These are phyloP conservation scores for Cercospora brassicicola DNA, from an alignment of 2,329 filamentous ascomycete species.

Conservation along the genomic window DNA sequence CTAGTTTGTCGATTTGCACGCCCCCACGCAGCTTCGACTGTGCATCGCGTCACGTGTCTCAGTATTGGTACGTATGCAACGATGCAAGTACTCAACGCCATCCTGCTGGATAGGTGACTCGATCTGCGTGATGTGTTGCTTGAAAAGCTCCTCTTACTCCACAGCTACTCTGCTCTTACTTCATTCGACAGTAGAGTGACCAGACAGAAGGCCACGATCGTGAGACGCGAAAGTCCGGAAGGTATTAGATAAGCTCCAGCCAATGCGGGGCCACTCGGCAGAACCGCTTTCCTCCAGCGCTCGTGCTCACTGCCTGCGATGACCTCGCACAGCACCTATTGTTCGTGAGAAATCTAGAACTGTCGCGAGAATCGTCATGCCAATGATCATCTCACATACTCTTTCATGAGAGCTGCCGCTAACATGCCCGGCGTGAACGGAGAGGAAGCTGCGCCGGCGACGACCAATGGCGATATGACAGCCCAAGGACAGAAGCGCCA, in stretches of 20 bases:
- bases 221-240: neutral
- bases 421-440: neutral
- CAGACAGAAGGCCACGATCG: neutral
- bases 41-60: neutral
- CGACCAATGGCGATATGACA: slow-evolving; percentile 12
- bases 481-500: slow-evolving; percentile 34
- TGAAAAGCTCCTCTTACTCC: neutral
- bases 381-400: neutral
- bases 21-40: neutral
- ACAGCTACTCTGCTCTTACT: too few species aligned
- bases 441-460: neutral
- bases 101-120: neutral
- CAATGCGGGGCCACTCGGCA: slow-evolving; percentile 1
- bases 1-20: neutral
- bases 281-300: neutral
- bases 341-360: neutral
- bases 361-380: neutral
- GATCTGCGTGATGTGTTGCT: neutral
- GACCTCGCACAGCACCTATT: neutral
- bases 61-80: too few species aligned
- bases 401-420: neutral
- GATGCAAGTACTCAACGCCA: too few species aligned
- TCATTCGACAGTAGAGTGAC: too few species aligned
- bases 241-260: neutral
- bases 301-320: neutral